Evolutionary conservation across 2,329 filamentous ascomycete species (phyloP).

Genomic region (Scedosporium dehoogii): DNA sequence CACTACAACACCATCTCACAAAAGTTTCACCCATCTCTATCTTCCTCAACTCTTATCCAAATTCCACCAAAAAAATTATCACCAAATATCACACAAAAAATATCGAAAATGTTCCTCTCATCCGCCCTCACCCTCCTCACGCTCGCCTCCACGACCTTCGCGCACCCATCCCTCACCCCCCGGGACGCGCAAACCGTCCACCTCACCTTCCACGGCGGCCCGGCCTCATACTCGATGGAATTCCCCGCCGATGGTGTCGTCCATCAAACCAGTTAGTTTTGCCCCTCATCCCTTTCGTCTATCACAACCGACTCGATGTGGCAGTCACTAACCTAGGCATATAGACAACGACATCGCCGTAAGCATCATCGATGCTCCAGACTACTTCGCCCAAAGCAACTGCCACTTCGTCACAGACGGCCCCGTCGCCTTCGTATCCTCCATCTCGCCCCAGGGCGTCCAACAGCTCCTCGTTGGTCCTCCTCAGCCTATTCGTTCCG

Average conservation of each 20-base stretch:
- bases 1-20: neutral
- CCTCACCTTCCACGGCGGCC: conserved; percentile 33
- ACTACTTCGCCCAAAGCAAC: conserved; percentile 29
- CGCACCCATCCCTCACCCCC: conserved; percentile 6
- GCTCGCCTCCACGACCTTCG: conserved; percentile 6
- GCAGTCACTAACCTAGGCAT: neutral
- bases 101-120: conserved; percentile 7
- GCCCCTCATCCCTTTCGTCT: neutral
- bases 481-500: conserved; percentile 30
- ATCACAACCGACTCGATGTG: too few species aligned
- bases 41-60: neutral
- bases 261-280: conserved; percentile 24
- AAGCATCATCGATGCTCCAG: conserved; percentile 29
- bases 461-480: conserved; percentile 33
- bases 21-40: neutral
- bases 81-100: neutral
- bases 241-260: conserved; percentile 31
- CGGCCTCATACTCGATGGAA: conserved; percentile 28
- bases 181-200: conserved; percentile 25
- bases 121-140: conserved; percentile 6
- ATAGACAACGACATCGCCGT: conserved; percentile 29
- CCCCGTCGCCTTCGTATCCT: conserved; percentile 14
- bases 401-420: conserved; percentile 33
- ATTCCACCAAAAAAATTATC: neutral
- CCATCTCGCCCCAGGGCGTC: conserved; percentile 19